Evolutionary conservation across 2,329 filamentous ascomycete species (phyloP).

Genomic region (Pezicula carpinea): DNA sequence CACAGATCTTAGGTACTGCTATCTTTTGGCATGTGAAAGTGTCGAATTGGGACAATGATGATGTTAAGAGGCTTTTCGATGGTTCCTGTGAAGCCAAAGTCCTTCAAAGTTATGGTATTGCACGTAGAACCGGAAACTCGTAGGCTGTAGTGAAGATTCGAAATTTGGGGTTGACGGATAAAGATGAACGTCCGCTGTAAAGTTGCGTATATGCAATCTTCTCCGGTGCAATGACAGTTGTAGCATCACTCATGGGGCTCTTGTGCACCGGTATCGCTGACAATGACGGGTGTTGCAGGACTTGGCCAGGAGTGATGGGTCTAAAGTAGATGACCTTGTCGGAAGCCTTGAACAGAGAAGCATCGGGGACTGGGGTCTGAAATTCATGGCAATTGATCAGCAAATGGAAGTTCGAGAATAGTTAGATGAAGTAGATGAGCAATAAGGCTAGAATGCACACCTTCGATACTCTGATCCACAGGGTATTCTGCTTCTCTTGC

Average conservation of each 20-base stretch:
- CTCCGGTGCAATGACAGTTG: background rate
- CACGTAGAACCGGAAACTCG: background rate
- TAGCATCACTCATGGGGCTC: background rate
- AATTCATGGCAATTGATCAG: background rate
- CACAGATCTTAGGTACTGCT: background rate
- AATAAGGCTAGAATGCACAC: background rate
- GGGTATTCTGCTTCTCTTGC: background rate
- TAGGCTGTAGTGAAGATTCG: background rate
- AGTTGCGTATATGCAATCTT: background rate
- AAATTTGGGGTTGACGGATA: background rate
- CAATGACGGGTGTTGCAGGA: background rate
- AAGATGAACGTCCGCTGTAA: background rate
- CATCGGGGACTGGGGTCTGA: too few relatives aligned
- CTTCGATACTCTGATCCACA: background rate
- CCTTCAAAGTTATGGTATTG: background rate
- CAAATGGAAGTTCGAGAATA: background rate
- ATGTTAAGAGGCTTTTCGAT: background rate
- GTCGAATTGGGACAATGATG: background rate
- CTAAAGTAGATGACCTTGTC: background rate
- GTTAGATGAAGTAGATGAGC: background rate
- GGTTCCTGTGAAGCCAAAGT: background rate
- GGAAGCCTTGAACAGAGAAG: background rate
- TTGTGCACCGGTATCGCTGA: background rate
- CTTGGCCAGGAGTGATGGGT: background rate
- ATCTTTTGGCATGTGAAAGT: background rate